Base-by-base conservation (phyloP, 805 yeast genomes). In the Dipodascus geniculatus region DNA sequence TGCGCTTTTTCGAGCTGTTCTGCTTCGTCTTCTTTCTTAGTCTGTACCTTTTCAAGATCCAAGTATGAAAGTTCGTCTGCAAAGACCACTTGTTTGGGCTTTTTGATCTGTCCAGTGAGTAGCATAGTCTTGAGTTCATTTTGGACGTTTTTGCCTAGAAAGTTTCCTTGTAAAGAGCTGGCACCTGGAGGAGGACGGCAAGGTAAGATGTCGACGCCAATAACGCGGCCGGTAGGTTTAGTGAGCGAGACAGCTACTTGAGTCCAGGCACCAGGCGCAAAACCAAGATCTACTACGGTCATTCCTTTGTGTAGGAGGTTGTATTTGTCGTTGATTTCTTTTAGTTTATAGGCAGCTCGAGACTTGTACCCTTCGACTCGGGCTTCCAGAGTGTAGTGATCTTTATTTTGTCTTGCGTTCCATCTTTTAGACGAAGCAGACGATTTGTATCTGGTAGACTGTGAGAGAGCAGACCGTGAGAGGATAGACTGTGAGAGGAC, bases 251-350 rank as follows among this genome's bases (percentile, higher is more conserved):
- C 69, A 0, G 91, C 90, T 1, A 87, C 90, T 64, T 88, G 96
- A 6, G 91, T 79, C 96, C 96, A 88, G 2, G 96, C 89, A 0
- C 96, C 96, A 0, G 96, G 96, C 0, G 96, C 95, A 66, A 81
- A 89, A 0, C 96, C 76, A 49, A 93, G 70, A 70, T 93, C 99
- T 2, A 93, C 80, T 0, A 93, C 85, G 48, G 80, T 77, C 58
- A 70, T 74, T 0, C 80, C 74, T 1, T 74, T 74, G 42, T 69
- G 67, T 65, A 91, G 82, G 1, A 93, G 56, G 31, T 72, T 66
- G 68, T 74, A 85, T 60, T 77, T 80, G 16, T 79, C 72, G 64
- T 90, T 81, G 9, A 93, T 74, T 63, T 91, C 95, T 22, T 81
- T 66, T 33, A 93, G 71, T 63, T 93, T 93, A 70, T 81, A 91